Conservation (phyloP, 306 rosid species). For the Lathyrus sativus region DNA sequence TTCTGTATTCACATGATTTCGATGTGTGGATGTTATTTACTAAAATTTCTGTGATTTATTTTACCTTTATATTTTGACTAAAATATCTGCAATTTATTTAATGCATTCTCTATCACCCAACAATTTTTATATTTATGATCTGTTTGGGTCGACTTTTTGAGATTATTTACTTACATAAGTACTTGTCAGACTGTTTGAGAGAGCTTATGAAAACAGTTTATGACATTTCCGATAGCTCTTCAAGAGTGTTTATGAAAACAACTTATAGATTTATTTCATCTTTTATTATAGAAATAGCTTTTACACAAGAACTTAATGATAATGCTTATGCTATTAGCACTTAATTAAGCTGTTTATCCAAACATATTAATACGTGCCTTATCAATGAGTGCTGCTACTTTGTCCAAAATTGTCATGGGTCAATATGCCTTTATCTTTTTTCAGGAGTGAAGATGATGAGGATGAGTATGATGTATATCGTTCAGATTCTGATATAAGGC, state of each 20-base stretch:
- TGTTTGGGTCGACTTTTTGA: not conserved
- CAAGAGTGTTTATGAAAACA: not conserved
- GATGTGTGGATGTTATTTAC: conserved; percentile 25
- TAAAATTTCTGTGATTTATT: conserved; percentile 19
- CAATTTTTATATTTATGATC: not conserved
- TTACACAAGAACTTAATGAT: not conserved
- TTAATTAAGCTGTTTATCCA: not conserved
- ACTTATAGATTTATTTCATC: not conserved
- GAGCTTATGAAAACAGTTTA: not conserved
- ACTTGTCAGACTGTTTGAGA: not conserved
- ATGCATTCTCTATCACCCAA: conserved; percentile 9
- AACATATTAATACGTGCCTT: not conserved
- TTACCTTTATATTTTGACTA: not conserved
- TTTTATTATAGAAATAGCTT: not conserved
- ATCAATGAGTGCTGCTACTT: conserved; percentile 15
- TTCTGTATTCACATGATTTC: conserved; percentile 15
- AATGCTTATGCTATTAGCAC: not conserved
- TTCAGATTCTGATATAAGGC: conserved; percentile 55
- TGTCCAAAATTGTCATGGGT: conserved; percentile 37
- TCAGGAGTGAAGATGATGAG: conserved; percentile 76
- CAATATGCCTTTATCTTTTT: conserved; percentile 40
- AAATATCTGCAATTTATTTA: conserved; percentile 24
- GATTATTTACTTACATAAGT: not conserved
- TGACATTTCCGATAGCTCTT: not conserved
- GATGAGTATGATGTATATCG: conserved; percentile 62